These are phyloP conservation scores for Trypanosoma avium DNA, from an alignment of 208 protist genomes.

Conservation along the genomic window DNA sequence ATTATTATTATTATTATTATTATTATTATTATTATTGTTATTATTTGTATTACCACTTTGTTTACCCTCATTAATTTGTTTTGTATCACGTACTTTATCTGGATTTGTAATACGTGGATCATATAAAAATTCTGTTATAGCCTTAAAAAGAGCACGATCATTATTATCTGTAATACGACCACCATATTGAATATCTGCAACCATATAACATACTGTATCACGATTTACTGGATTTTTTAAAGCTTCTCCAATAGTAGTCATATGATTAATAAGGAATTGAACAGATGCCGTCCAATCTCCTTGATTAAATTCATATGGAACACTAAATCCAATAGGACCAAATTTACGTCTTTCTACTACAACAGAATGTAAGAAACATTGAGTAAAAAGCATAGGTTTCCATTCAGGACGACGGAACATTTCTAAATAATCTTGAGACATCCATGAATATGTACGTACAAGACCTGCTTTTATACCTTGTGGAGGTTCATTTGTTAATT, in stretches of 20 bases:
- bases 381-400: slow-evolving; percentile 95
- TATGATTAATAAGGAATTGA: slow-evolving; percentile 97
- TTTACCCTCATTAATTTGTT: slow-evolving; percentile 23
- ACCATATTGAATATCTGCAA: slow-evolving; percentile 99
- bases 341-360: slow-evolving; percentile 98
- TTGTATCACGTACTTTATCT: slow-evolving; percentile 83
- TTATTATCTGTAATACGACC: slow-evolving; percentile 98
- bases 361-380: slow-evolving; percentile 97
- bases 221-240: slow-evolving; percentile 92
- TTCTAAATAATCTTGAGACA: slow-evolving; percentile 97
- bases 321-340: slow-evolving; percentile 98
- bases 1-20: not conserved
- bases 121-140: slow-evolving; percentile 96
- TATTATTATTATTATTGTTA: not conserved
- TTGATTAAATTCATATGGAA: slow-evolving; percentile 99
- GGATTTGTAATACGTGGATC: slow-evolving; percentile 87
- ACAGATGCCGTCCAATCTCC: slow-evolving; percentile 96
- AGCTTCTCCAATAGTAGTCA: slow-evolving; percentile 95
- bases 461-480: slow-evolving; percentile 97
- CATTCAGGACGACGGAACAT: slow-evolving; percentile 96
- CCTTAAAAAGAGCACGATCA: slow-evolving; percentile 97
- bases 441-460: slow-evolving; percentile 94
- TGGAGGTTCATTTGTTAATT: slow-evolving; percentile 98
- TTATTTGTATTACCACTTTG: not conserved
- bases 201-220: slow-evolving; percentile 97